Conservation (phyloP, 1,284 basidiomycete genomes). For the Cerrena zonata region DNA sequence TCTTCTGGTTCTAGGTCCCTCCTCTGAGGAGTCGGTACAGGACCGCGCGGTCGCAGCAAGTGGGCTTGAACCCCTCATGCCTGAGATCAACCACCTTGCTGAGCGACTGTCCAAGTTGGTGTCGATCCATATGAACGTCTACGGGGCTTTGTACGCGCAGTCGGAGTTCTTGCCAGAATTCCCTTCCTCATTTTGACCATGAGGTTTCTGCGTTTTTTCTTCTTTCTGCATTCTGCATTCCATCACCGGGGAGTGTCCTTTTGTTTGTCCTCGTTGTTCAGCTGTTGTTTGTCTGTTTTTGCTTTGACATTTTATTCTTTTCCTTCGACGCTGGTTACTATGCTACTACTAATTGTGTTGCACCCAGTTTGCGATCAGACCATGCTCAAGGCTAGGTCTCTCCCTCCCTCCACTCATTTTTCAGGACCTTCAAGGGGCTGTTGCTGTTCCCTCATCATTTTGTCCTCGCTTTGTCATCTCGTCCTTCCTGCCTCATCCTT, state of each 20-base stretch:
- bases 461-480: background rate
- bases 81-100: conserved; percentile 62
- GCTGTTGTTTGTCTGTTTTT: background rate
- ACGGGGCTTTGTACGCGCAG: conserved; percentile 67
- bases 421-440: no score
- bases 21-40: background rate
- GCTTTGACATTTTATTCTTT: background rate
- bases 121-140: conserved; percentile 67
- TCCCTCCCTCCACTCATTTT: no score
- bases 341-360: no score
- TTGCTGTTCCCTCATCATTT: background rate
- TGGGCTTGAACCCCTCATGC: conserved; percentile 65
- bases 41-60: conserved; percentile 26
- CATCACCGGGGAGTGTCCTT: background rate
- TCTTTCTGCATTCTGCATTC: background rate
- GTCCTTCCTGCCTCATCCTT: background rate
- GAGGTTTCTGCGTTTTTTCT: background rate
- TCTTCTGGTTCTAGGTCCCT: background rate
- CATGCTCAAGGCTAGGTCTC: no score
- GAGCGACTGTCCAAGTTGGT: conserved; percentile 67
- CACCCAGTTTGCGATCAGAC: no score
- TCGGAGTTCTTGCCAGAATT: conserved; percentile 42
- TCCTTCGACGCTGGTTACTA: no score
- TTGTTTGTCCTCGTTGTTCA: background rate
- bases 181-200: background rate